These are phyloP conservation scores for Candida railenensis DNA, from an alignment of 805 yeast species.

Conservation along the genomic window DNA sequence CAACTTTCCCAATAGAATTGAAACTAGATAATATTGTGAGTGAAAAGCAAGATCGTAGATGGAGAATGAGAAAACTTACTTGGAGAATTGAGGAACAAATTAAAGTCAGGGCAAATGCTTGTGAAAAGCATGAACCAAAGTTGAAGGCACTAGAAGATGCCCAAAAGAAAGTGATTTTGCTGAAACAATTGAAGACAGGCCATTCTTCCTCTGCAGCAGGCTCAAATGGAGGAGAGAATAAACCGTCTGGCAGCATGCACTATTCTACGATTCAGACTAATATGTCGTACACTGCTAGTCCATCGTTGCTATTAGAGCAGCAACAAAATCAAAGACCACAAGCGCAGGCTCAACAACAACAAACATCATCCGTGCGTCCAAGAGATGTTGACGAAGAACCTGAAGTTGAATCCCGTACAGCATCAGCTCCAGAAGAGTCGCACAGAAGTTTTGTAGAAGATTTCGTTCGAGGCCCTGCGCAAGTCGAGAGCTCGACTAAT, in stretches of 20 bases:
- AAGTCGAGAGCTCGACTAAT: background rate
- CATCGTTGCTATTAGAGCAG: slow-evolving; percentile 1
- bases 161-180: slow-evolving; percentile 18
- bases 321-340: slow-evolving; percentile 6
- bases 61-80: slow-evolving; percentile 87
- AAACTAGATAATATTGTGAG: slow-evolving; percentile 68
- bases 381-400: slow-evolving; percentile 16
- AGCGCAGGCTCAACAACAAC: slow-evolving; percentile 2
- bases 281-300: slow-evolving; percentile 11
- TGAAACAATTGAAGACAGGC: slow-evolving; percentile 9
- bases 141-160: slow-evolving; percentile 43
- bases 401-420: slow-evolving; percentile 6
- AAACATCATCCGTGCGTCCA: slow-evolving; percentile 2
- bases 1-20: slow-evolving; percentile 80
- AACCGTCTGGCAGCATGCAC: slow-evolving; percentile 19
- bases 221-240: slow-evolving; percentile 2
- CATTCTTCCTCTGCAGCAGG: slow-evolving; percentile 6
- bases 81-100: slow-evolving; percentile 89
- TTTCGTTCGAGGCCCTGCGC: slow-evolving; percentile 13
- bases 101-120: slow-evolving; percentile 58
- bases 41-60: slow-evolving; percentile 57
- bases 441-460: slow-evolving; percentile 26
- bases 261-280: slow-evolving; percentile 29
- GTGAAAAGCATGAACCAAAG: slow-evolving; percentile 56
- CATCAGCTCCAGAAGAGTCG: slow-evolving; percentile 20